Evolutionary conservation across 306 rosid species (phyloP).

Genomic region (Castanopsis chinensis): DNA sequence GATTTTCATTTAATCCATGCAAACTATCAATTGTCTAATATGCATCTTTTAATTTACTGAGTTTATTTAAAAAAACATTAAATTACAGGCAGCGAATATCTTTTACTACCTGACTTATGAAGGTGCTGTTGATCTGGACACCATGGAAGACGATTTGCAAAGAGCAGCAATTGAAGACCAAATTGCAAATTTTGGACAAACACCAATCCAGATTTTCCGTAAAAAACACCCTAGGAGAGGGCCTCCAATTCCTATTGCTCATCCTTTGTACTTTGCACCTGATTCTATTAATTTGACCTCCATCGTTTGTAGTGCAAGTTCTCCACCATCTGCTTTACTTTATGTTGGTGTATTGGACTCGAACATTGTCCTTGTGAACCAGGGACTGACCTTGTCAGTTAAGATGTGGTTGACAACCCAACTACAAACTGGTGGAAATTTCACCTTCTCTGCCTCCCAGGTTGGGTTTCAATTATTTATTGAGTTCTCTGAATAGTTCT

Average conservation of each 20-base stretch:
- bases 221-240: constrained; percentile 99
- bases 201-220: constrained; percentile 90
- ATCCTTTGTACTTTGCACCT: constrained; percentile 90
- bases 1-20: constrained; percentile 2
- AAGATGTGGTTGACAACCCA: constrained; percentile 93
- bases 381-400: constrained; percentile 77
- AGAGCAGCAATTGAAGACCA: constrained; percentile 95
- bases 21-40: constrained; percentile 9
- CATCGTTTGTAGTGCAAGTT: constrained; percentile 52
- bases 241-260: constrained; percentile 96
- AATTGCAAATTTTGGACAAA: constrained; percentile 99
- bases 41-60: constrained; percentile 6
- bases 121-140: constrained; percentile 91
- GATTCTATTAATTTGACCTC: constrained; percentile 87
- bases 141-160: constrained; percentile 94
- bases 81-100: constrained; percentile 81
- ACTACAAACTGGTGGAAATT: constrained; percentile 92
- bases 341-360: constrained; percentile 79
- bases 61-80: constrained; percentile 1
- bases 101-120: constrained; percentile 94
- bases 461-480: constrained; percentile 45
- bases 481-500: constrained; percentile 20
- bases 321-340: constrained; percentile 51
- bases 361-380: constrained; percentile 71
- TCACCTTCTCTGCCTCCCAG: constrained; percentile 91